A percentile compares a stretch with the other conserved stretches of the same genome.
phyloP scores from a whole-genome alignment of 1,139 yeast genomes.

The Diutina mesorugosa region DNA sequence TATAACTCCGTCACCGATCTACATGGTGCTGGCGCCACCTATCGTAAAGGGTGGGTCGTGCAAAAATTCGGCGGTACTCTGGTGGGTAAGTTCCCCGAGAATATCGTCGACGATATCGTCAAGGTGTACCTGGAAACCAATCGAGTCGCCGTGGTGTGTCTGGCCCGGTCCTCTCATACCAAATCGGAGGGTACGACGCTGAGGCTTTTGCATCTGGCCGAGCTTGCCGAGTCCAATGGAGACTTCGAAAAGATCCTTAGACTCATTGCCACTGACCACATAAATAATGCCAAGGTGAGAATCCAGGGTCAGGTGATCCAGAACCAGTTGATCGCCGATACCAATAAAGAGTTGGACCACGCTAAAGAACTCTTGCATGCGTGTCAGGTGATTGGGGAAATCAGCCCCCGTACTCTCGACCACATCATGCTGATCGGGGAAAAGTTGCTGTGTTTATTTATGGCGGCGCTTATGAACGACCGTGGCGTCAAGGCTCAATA shows the following conservation, averaged over 20 bases:
- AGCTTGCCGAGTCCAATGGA: constrained; percentile 46
- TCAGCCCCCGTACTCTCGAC: constrained; percentile 79
- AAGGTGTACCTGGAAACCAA: constrained; percentile 44
- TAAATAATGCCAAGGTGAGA: constrained; percentile 50
- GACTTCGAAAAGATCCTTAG: constrained; percentile 43
- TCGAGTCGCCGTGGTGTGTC: constrained; percentile 91
- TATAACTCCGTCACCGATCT: constrained; percentile 33
- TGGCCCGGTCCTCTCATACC: constrained; percentile 85
- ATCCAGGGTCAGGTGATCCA: constrained; percentile 35
- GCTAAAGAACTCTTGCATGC: constrained; percentile 70
- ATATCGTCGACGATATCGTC: constrained; percentile 76
- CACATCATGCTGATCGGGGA: constrained; percentile 90
- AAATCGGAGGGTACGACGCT: constrained; percentile 95
- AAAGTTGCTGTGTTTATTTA: constrained; percentile 77
- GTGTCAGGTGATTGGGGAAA: constrained; percentile 83
- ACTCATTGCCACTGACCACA: constrained; percentile 64
- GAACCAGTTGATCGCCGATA: constrained; percentile 37
- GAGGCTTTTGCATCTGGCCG: constrained; percentile 68
- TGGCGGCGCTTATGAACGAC: constrained; percentile 76
- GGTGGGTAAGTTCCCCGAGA: constrained; percentile 83
- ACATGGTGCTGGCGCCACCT: constrained; percentile 8
- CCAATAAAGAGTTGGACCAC: constrained; percentile 51
- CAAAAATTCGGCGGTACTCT: constrained; percentile 98
- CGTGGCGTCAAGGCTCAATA: constrained; percentile 65
- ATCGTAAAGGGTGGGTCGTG: constrained; percentile 57